Evolutionary conservation across 1,284 basidiomycete genomes (phyloP), one percentile per base, ranked within the genome.

Genomic region (Volvariella surrecta): DNA sequence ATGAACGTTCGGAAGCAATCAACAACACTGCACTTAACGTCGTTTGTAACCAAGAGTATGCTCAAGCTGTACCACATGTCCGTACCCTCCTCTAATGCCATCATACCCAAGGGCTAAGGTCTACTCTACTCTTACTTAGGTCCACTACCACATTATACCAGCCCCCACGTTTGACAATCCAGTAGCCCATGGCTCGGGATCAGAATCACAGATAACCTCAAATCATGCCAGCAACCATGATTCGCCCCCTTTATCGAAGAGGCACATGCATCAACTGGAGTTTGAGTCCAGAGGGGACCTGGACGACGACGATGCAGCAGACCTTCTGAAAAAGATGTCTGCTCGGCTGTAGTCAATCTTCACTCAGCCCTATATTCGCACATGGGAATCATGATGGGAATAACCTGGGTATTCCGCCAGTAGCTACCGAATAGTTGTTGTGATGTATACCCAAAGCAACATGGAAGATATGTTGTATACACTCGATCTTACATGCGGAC

Each of bases 41-140:
- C 6, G 82, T 86, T 2, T 83, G 81, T 51, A 86, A 86, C 55
- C 84, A 89, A 58, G 82, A 87, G 57, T 87, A 89, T 53, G 84
- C 82, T 0, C 84, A 89, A 54, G 80, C 81, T 4, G 82, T 89
- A 2, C 78, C 76, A n/a, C 85, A 89, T 64, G 82, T 85, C 49
- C 46, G 76, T 62, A 19, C 42, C 7, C 39, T 32, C 9, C 32
- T 30, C 20, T 3, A 43, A 21, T 32, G 11, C 6, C 18, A 32
- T n/a, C n/a, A n/a, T n/a, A 16, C 31, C 39, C n/a, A 8, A 20
- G 38, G 11, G 20, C 10, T 24, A 22, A 19, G 24, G 39, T 42
- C 37, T 44, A 24, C 15, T 31, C 37, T 21, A 30, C 41, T 47
- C 39, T 40, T 20, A 20, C 28, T 32, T 37, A 85, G 83, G 83